Conservation (phyloP, 805 yeast genomes). For the Spathaspora sp. region DNA sequence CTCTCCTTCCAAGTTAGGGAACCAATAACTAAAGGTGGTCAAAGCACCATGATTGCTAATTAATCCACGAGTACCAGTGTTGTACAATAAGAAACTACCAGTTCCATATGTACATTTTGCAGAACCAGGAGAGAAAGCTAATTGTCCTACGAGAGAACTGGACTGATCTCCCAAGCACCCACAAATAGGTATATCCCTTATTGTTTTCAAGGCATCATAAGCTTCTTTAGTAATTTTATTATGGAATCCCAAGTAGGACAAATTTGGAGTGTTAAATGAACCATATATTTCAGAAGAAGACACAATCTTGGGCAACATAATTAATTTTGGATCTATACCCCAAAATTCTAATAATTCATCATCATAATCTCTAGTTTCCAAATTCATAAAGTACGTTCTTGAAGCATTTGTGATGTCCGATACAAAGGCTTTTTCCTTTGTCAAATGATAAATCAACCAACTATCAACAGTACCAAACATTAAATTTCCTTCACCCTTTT, state of each 20-base stretch:
- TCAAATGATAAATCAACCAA: constrained; percentile 85
- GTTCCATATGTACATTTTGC: constrained; percentile 97
- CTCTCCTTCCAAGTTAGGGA: constrained; percentile 56
- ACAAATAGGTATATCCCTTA: constrained; percentile 68
- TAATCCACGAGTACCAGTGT: constrained; percentile 74
- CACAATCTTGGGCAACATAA: constrained; percentile 70
- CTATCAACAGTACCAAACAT: constrained; percentile 95
- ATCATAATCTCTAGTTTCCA: constrained; percentile 73
- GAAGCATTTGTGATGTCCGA: constrained; percentile 92
- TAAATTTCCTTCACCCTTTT: constrained; percentile 63
- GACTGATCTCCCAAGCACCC: constrained; percentile 95
- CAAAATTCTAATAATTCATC: constrained; percentile 71
- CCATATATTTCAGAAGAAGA: constrained; percentile 81
- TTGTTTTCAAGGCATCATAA: constrained; percentile 42
- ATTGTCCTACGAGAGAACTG: constrained; percentile 89
- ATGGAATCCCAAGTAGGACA: constrained; percentile 49
- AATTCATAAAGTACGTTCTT: constrained; percentile 85
- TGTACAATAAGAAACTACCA: constrained; percentile 86
- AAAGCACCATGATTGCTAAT: constrained; percentile 76
- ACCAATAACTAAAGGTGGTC: constrained; percentile 89
- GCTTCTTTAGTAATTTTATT: constrained; percentile 51
- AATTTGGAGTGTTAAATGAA: constrained; percentile 58
- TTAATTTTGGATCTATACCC: constrained; percentile 66
- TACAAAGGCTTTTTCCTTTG: constrained; percentile 64
- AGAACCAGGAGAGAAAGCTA: constrained; percentile 77